Percentiles rank a stretch among this genome's conserved stretches.
These are phyloP conservation scores for Aspergillus niger DNA, from an alignment of 2,329 filamentous ascomycete genomes.

Conservation along the genomic window DNA sequence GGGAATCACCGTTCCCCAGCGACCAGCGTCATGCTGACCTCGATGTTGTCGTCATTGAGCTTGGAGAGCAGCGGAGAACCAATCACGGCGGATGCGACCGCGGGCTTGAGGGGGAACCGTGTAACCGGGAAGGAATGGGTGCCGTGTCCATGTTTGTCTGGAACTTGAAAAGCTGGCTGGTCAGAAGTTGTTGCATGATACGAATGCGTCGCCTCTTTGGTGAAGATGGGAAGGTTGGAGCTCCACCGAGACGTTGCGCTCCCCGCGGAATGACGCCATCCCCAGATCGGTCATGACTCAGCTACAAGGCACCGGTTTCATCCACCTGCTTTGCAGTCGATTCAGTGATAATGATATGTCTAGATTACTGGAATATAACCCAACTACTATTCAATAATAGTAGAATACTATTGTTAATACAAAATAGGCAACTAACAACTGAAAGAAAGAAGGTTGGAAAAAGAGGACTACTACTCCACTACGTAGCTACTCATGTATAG, in stretches of 20 bases:
- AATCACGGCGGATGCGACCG: constrained; percentile 6
- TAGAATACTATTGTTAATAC: too few species aligned
- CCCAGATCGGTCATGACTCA: not conserved
- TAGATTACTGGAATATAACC: too few species aligned
- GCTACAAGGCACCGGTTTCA: not conserved
- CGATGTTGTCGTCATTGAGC: constrained; percentile 27
- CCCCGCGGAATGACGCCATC: not conserved
- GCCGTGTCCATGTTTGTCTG: not conserved
- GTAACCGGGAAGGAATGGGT: constrained; percentile 1
- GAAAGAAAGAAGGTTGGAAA: too few species aligned
- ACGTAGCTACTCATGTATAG: too few species aligned
- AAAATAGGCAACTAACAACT: too few species aligned
- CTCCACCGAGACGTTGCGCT: not conserved
- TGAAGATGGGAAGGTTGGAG: not conserved
- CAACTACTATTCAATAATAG: too few species aligned
- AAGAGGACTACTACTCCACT: too few species aligned
- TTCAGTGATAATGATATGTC: too few species aligned
- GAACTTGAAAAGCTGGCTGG: not conserved
- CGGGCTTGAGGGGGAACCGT: constrained; percentile 1
- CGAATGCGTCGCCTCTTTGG: not conserved
- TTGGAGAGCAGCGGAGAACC: constrained; percentile 4
- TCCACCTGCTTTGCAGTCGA: too few species aligned
- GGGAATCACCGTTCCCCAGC: constrained; percentile 13
- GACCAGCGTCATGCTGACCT: constrained; percentile 33
- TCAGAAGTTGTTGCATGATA: not conserved